These are phyloP conservation scores for Gymnopilus dilepis DNA, from an alignment of 768 basidiomycete species.

Conservation along the genomic window DNA sequence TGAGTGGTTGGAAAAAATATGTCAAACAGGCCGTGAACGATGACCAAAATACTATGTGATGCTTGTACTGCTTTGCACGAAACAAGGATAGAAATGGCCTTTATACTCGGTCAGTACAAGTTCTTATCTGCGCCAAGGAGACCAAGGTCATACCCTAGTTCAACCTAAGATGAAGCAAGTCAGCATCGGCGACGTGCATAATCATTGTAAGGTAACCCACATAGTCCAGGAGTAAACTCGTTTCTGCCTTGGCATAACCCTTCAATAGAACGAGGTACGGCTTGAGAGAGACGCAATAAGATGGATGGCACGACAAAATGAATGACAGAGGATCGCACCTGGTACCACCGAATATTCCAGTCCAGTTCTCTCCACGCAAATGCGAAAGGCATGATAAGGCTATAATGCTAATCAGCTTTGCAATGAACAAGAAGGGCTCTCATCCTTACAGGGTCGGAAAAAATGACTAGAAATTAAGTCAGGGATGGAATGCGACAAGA, in stretches of 20 bases:
- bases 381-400: conserved; percentile 54
- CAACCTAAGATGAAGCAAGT: conserved; percentile 36
- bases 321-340: conserved; percentile 43
- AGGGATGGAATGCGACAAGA: not conserved
- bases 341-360: conserved; percentile 59
- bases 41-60: conserved; percentile 60
- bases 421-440: not conserved
- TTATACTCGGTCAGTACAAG: conserved; percentile 8
- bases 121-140: not conserved
- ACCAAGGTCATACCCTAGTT: conserved; percentile 42
- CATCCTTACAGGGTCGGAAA: conserved; percentile 53
- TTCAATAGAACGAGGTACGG: conserved; percentile 64
- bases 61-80: conserved; percentile 53
- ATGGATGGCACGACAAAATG: not conserved
- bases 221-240: conserved; percentile 71
- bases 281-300: conserved; percentile 34
- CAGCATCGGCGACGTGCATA: not conserved
- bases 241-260: conserved; percentile 58
- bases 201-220: conserved; percentile 38
- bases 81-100: conserved; percentile 53
- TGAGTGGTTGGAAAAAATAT: conserved; percentile 61
- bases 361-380: conserved; percentile 57
- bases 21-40: conserved; percentile 50
- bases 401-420: conserved; percentile 20
- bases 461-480: conserved; percentile 49